Evolutionary conservation across 1,284 basidiomycete species (phyloP).

Genomic region (Melampsora larici-populina): DNA sequence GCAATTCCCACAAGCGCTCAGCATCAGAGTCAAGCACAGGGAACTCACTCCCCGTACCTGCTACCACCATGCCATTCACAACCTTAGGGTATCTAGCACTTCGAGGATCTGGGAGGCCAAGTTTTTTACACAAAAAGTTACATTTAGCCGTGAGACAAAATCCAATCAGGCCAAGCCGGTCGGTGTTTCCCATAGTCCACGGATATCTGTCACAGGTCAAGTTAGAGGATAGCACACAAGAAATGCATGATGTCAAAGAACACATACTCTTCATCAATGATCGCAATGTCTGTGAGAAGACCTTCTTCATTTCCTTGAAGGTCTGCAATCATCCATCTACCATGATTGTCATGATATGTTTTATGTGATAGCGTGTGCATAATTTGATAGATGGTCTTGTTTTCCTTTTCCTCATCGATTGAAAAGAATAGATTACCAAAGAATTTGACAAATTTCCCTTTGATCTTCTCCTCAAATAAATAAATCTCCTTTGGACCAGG

Average conservation of each 20-base stretch:
- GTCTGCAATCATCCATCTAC: not conserved
- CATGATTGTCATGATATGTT: not conserved
- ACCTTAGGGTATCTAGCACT: not conserved
- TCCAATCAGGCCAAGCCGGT: not conserved
- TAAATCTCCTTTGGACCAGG: not conserved
- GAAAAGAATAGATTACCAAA: not conserved
- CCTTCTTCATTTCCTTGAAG: not conserved
- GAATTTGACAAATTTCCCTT: not conserved
- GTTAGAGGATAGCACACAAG: not conserved
- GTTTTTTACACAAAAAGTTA: not conserved
- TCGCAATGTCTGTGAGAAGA: not conserved
- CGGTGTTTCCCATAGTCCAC: too few relatives aligned
- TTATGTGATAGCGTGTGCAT: too few relatives aligned
- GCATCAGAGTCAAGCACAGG: not conserved
- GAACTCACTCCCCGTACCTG: not conserved
- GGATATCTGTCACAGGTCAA: not conserved
- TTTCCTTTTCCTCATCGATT: not conserved
- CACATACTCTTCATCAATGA: not conserved
- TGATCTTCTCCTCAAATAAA: not conserved
- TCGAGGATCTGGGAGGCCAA: not conserved
- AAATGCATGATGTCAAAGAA: not conserved
- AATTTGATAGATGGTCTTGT: not conserved
- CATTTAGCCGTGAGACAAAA: not conserved
- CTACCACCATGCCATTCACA: not conserved
- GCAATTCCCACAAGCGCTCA: not conserved